A percentile compares a stretch with the other conserved stretches of the same genome.
Conservation (phyloP, 306 rosid genomes). For the Lotus japonicus region DNA sequence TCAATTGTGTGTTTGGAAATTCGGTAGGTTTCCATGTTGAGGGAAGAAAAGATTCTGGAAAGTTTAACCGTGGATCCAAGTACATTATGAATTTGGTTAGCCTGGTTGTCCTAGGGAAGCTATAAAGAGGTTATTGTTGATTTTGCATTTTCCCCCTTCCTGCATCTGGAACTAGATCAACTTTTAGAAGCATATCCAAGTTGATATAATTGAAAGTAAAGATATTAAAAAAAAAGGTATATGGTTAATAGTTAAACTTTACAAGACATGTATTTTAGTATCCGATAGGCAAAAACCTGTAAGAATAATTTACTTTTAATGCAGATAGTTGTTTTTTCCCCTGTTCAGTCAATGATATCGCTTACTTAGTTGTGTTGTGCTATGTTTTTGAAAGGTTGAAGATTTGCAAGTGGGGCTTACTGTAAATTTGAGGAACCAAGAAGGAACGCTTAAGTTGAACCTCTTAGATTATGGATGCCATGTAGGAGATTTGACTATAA, state of each 20-base stretch:
- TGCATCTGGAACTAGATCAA: background rate
- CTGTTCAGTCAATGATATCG: background rate
- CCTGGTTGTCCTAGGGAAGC: slow-evolving; percentile 1
- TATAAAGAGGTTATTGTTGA: background rate
- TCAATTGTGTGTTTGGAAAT: background rate
- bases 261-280: background rate
- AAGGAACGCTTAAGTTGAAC: slow-evolving; percentile 57
- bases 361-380: slow-evolving; percentile 18
- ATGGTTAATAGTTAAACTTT: background rate
- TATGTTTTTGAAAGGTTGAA: slow-evolving; percentile 54
- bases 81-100: background rate
- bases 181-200: background rate
- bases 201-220: background rate
- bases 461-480: slow-evolving; percentile 61
- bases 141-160: background rate
- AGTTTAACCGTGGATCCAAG: no score
- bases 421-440: slow-evolving; percentile 51
- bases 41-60: no score
- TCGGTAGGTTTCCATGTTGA: no score
- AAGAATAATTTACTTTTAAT: background rate
- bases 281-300: background rate
- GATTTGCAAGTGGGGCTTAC: slow-evolving; percentile 63
- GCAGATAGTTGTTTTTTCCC: background rate
- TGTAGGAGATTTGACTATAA: slow-evolving; percentile 51
- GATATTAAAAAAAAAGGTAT: background rate